These are phyloP conservation scores for Curvularia sp. DNA, from an alignment of 2,329 filamentous ascomycete genomes.

Conservation along the genomic window DNA sequence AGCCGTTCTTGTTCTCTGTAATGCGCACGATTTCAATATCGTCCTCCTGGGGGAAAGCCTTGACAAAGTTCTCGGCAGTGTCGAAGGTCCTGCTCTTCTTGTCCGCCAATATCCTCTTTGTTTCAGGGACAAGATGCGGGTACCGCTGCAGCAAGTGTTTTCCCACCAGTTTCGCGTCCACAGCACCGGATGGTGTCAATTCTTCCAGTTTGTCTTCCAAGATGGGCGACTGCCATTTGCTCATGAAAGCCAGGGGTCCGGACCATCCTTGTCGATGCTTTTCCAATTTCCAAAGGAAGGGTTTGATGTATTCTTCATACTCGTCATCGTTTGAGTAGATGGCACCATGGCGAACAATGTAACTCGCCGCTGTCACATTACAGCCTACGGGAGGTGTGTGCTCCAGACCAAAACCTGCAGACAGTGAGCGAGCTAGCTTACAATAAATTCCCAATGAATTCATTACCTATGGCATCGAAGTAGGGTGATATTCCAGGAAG, in stretches of 20 bases:
- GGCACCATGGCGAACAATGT: conserved; percentile 58
- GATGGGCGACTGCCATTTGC: conserved; percentile 63
- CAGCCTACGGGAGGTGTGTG: conserved; percentile 58
- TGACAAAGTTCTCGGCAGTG: conserved; percentile 42
- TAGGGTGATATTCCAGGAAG: conserved; percentile 59
- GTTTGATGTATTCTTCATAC: conserved; percentile 58
- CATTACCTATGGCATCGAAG: conserved; percentile 54
- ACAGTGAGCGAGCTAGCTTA: neutral
- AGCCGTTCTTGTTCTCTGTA: conserved; percentile 36
- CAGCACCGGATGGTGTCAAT: conserved; percentile 44
- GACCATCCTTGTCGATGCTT: conserved; percentile 62
- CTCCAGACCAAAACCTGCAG: conserved; percentile 49
- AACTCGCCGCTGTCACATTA: conserved; percentile 57
- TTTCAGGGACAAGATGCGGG: conserved; percentile 57
- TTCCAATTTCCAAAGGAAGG: conserved; percentile 62
- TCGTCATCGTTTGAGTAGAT: conserved; percentile 60
- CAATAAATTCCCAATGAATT: neutral
- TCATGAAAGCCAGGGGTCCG: conserved; percentile 63
- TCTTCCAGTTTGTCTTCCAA: conserved; percentile 58
- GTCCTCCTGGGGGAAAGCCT: conserved; percentile 37
- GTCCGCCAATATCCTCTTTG: conserved; percentile 39
- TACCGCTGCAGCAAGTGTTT: conserved; percentile 64
- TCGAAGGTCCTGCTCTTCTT: conserved; percentile 49
- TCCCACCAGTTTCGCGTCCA: conserved; percentile 65
- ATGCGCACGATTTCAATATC: conserved; percentile 46